phyloP scores from a whole-genome alignment of 1,284 basidiomycete genomes.

The Trichosporon coremiiforme region DNA sequence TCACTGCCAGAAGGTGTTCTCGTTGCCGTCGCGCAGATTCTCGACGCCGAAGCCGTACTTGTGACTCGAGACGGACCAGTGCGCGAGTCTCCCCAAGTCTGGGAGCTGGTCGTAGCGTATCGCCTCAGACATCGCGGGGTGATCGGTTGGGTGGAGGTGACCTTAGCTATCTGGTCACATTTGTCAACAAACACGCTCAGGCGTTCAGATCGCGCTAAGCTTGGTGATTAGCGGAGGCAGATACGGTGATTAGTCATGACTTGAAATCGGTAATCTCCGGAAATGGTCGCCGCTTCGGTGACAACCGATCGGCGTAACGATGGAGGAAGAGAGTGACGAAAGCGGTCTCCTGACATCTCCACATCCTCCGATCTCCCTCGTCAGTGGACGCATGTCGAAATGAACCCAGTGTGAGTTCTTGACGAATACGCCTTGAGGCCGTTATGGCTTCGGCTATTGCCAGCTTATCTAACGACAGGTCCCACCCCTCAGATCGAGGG shows the following conservation, averaged over 20 bases:
- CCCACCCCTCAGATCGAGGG: slow-evolving; percentile 32
- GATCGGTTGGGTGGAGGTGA: neutral
- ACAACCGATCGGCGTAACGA: slow-evolving; percentile 14
- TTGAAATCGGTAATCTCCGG: neutral
- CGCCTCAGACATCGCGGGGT: neutral
- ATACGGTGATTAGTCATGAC: neutral
- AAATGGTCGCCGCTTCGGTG: slow-evolving; percentile 13
- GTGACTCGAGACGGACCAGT: slow-evolving; percentile 95
- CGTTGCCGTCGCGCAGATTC: slow-evolving; percentile 83
- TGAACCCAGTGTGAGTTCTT: slow-evolving; percentile 25
- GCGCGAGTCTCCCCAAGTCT: slow-evolving; percentile 64
- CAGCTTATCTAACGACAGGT: slow-evolving; percentile 27
- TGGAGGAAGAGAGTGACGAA: neutral
- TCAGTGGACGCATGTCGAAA: slow-evolving; percentile 1
- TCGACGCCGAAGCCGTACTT: slow-evolving; percentile 97
- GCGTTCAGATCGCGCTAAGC: neutral
- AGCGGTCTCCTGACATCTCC: neutral
- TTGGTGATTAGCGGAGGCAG: neutral
- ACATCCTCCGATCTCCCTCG: neutral
- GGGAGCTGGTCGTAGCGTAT: slow-evolving; percentile 27
- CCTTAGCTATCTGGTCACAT: neutral
- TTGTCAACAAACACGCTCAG: slow-evolving; percentile 5
- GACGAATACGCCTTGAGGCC: too few relatives aligned
- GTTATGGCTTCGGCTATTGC: too few relatives aligned
- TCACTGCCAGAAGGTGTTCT: slow-evolving; percentile 97